Base-by-base conservation (phyloP, 148 eudicot species). In the Hydrangea macrophylla region DNA sequence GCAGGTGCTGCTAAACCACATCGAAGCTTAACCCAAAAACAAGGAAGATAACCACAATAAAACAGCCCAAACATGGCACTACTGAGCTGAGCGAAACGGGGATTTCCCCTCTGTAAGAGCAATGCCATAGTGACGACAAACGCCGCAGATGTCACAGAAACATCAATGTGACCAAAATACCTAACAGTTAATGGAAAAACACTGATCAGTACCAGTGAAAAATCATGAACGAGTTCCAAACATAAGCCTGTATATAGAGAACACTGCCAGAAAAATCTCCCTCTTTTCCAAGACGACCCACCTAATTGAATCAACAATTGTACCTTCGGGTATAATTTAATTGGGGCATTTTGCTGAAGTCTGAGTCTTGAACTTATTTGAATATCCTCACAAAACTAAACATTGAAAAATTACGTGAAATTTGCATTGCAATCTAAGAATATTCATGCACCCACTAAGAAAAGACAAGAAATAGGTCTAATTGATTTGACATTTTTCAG, bases 11-110 rank as follows among this genome's bases (percentile, higher is more conserved):
- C 86, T 72, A 92, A 81, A 68, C 88, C 81, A 73, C 98, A 93
- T 36, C 98, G 90, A 62, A 93, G 92, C 83, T 86, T 93, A 68
- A 93, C 82, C 98, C 98, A 93, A 71, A 93, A 93, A 77, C 90
- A 90, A 77, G 96, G 96, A 65, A 93, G 87, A 74, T 88, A 93
- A 12, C 98, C 98, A 74, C 98, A 93, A 78, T 93, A 93, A 78
- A 93, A 93, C 58, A 93, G 58, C 75, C 98, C 96, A 73, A 93
- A 93, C 81, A 93, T 78, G 59, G 98, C 77, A 75, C 96, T 93
- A 73, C 92, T 90, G 48, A 93, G 92, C 78, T 93, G 98, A 58
- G 98, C 73, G 85, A 93, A 93, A 42, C 98, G 96, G 65, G 98
- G 98, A 77, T 72, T 92, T 71, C 85, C 96, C 80, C 87, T 88